Conservation (phyloP, 129 eudicot species). For the Silybum marianum region DNA sequence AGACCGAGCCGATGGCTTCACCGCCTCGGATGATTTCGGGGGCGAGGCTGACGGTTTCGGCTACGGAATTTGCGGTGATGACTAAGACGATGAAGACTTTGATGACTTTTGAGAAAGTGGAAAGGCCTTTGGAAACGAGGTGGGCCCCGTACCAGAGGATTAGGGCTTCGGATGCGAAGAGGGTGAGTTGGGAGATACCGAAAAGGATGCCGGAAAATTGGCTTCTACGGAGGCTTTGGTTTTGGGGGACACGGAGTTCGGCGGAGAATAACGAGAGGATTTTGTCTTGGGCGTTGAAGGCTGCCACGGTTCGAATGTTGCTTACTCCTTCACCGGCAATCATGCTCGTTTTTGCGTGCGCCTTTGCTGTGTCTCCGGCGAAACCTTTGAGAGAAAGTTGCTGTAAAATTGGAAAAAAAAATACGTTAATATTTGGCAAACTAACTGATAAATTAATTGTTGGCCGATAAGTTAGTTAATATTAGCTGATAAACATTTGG, state of each 20-base stretch:
- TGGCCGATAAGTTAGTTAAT: background rate
- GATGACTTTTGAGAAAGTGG: conserved; percentile 91
- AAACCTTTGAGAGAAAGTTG: conserved; percentile 96
- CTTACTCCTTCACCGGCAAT: conserved; percentile 99
- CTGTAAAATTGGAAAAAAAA: conserved; percentile 38
- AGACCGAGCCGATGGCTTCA: conserved; percentile 91
- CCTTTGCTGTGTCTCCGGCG: conserved; percentile 98
- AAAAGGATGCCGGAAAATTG: conserved; percentile 76
- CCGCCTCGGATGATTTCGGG: conserved; percentile 95
- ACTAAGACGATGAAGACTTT: conserved; percentile 88
- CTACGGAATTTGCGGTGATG: conserved; percentile 90
- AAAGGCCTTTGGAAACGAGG: conserved; percentile 74
- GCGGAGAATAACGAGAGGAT: conserved; percentile 68
- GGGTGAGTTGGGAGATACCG: conserved; percentile 92
- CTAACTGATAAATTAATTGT: background rate
- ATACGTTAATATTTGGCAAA: background rate
- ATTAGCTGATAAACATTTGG: background rate
- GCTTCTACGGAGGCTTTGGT: conserved; percentile 77
- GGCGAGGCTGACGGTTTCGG: conserved; percentile 95
- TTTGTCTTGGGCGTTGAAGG: conserved; percentile 92
- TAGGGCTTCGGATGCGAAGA: conserved; percentile 87
- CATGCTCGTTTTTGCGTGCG: conserved; percentile 99
- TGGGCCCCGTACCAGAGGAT: conserved; percentile 97
- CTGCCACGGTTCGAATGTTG: conserved; percentile 96
- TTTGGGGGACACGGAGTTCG: conserved; percentile 80